Base-by-base conservation (phyloP, 2,329 filamentous ascomycete species). In the Acephala macrosclerotiorum region DNA sequence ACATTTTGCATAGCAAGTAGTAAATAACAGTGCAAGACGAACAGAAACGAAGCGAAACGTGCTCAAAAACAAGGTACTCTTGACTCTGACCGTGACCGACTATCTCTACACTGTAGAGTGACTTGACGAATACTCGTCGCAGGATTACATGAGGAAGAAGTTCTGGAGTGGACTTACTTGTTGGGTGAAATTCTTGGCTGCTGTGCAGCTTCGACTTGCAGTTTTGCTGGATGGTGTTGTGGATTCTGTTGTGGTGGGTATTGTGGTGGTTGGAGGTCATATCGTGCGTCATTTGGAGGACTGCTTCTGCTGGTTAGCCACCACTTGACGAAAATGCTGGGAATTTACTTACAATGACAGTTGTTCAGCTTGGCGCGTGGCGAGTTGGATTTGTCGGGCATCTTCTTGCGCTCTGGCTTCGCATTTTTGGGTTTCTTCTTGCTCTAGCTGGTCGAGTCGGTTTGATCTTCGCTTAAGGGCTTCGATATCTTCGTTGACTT, bases 81-180 rank as follows among this genome's bases (percentile, higher is more conserved):
- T 53, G 49, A 53, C 49, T 53, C 11, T 29, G 49, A 26, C 49
- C 49, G 26, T 53, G 49, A 29, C 20, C 45, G 45, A 18, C 49
- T 16, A 53, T 53, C 49, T 53, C 49, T 53, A 25, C 49, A 29
- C 49, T 53, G 49, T 16, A 53, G 49, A 53, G 49, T 11, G 49
- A 53, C 49, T 53, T 53, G 11, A n/a, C 4, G 5, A 14, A 22
- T 49, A 11, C 6, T 49, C n/a, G 45, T 49, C n/a, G 45, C 22
- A 49, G 45, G 20, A 49, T 25, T 49, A 20, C 20, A 22, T n/a
- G n/a, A 49, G 45, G 45, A 49, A 49, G n/a, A n/a, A 14, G 20
- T 42, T n/a, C 8, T n/a, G 40, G n/a, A 1, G n/a, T 18, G 45
- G 7, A 49, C 45, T 49, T 49, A 49, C 45, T 49, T 11, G n/a